Conservation (phyloP, 345 rosid species). For the Ceriops zippeliana region DNA sequence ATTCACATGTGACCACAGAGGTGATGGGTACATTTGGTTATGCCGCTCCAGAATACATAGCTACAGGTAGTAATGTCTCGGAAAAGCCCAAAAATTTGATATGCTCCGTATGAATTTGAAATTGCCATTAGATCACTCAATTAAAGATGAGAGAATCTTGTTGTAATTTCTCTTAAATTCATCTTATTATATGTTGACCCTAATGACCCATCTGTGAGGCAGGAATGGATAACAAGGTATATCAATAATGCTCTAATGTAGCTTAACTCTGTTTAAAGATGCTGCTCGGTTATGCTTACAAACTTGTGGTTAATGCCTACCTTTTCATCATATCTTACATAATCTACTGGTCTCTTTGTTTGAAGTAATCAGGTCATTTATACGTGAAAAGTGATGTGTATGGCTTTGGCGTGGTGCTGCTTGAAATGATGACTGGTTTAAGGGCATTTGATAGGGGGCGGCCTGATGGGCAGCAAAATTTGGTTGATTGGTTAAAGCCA, state of each 20-base stretch:
- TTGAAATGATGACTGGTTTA: slow-evolving; percentile 54
- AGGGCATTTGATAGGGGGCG: slow-evolving; percentile 43
- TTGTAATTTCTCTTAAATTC: too few relatives aligned
- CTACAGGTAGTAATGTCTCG: slow-evolving; percentile 44
- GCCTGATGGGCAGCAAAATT: slow-evolving; percentile 37
- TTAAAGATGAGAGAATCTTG: too few relatives aligned
- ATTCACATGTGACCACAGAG: slow-evolving; percentile 46
- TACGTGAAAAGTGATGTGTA: slow-evolving; percentile 72
- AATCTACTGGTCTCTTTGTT: too few relatives aligned
- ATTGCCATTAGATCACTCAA: too few relatives aligned
- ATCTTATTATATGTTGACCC: too few relatives aligned
- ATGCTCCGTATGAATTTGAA: not conserved
- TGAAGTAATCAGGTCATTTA: slow-evolving; percentile 41
- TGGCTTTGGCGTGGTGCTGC: slow-evolving; percentile 63
- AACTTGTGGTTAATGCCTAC: too few relatives aligned
- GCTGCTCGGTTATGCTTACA: too few relatives aligned
- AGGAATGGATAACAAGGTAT: too few relatives aligned
- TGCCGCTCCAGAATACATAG: slow-evolving; percentile 67
- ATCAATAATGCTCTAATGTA: too few relatives aligned
- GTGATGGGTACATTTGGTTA: slow-evolving; percentile 49
- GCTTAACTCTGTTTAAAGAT: too few relatives aligned
- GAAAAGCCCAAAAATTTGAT: not conserved
- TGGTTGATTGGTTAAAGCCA: slow-evolving; percentile 58
- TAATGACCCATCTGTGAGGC: too few relatives aligned
- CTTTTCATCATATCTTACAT: too few relatives aligned